Evolutionary conservation across 768 basidiomycete species (phyloP), one percentile per base, ranked within the genome.

Genomic region (Mrakia blollopis): DNA sequence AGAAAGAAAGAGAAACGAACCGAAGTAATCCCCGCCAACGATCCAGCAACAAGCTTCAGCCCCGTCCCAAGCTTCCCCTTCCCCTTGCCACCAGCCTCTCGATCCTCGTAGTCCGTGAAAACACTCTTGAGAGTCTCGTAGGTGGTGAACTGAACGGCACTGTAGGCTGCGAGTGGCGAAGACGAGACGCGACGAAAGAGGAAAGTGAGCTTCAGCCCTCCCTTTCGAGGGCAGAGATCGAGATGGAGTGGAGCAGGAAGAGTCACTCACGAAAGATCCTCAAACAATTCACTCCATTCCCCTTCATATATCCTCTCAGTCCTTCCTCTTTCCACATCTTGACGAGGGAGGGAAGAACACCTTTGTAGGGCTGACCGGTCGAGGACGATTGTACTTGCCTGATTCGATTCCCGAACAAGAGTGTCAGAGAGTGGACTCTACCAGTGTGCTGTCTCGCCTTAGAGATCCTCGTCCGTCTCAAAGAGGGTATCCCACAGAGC

Each of bases 21-120:
- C 78, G 93, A 94, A 13, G 92, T 91, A 79, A 98, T 92, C 37
- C 96, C 96, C 70, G 96, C 96, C 18, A 96, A 85, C 28, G 93
- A 94, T 79, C 96, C 96, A 74, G 92, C 90, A 1, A 89, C 85
- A 60, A 99, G 86, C 75, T 96, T 88, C 79, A 91, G 91, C 1
- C 91, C 92, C 61, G 95, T 98, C 84, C 97, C 93, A 25, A 99
- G 87, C 79, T 90, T 87, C 81, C 85, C 89, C 18, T 89, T 86
- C 21, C 93, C 91, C 81, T 88, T 85, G 50, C 83, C 81, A 30
- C 90, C 89, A 84, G 96, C 91, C 86, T 90, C 87, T 89, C 92
- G 54, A 52, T 80, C 30, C 81, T 71, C 30, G 80, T 68, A 74
- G 75, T 72, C 32, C 50, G 57, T 73, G 25, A 72, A 73, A 39